Evolutionary conservation across 2,329 filamentous ascomycete species (phyloP).

Genomic region (Microcyclospora tardicrescens): DNA sequence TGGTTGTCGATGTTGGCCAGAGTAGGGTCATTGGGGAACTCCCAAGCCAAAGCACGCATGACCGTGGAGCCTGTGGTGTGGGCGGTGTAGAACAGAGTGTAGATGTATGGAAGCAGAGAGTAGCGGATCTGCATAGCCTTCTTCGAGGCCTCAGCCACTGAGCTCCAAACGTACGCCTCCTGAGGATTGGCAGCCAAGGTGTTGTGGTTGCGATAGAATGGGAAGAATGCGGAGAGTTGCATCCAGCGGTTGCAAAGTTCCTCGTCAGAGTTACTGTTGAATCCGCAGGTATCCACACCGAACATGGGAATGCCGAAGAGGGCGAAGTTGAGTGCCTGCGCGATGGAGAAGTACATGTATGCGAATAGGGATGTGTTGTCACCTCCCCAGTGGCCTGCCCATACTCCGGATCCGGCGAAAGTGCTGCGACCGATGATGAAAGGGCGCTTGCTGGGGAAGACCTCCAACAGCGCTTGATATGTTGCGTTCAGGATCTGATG

Average conservation of each 20-base stretch:
- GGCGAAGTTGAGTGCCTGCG: slow-evolving; percentile 62
- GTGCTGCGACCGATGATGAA: slow-evolving; percentile 77
- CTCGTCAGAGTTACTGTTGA: slow-evolving; percentile 52
- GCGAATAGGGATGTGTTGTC: slow-evolving; percentile 55
- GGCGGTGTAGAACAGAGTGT: slow-evolving; percentile 57
- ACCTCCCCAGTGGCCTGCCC: slow-evolving; percentile 71
- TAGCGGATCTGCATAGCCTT: slow-evolving; percentile 60
- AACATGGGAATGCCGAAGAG: slow-evolving; percentile 70
- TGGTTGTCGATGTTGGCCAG: slow-evolving; percentile 55
- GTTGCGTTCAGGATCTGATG: slow-evolving; percentile 66
- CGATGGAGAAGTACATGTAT: slow-evolving; percentile 64
- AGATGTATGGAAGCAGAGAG: slow-evolving; percentile 59
- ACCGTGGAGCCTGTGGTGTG: slow-evolving; percentile 52
- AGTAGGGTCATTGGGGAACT: slow-evolving; percentile 58
- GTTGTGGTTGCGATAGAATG: slow-evolving; percentile 70
- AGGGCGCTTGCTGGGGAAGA: slow-evolving; percentile 57
- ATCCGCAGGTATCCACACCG: slow-evolving; percentile 56
- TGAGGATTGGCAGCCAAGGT: slow-evolving; percentile 46
- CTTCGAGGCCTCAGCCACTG: slow-evolving; percentile 51
- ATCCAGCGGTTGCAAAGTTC: slow-evolving; percentile 66
- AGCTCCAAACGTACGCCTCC: slow-evolving; percentile 58
- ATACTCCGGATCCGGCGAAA: slow-evolving; percentile 63
- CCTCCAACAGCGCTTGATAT: slow-evolving; percentile 52
- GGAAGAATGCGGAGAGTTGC: slow-evolving; percentile 61
- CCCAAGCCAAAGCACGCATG: slow-evolving; percentile 59